These are phyloP conservation scores for Dioscorea alata DNA, from an alignment of 106 monocot genomes.

Conservation along the genomic window DNA sequence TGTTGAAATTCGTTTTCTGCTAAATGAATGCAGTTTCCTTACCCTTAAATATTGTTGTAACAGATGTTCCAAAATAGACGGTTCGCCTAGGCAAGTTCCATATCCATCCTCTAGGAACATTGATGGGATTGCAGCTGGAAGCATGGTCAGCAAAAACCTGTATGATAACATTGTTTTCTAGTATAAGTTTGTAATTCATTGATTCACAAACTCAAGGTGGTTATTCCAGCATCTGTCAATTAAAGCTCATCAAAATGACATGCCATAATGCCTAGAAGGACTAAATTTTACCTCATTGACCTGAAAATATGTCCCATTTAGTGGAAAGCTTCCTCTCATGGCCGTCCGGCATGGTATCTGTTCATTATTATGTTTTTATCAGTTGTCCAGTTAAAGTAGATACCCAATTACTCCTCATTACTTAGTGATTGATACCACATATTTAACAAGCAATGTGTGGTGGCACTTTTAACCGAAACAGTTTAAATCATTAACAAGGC, in stretches of 20 bases:
- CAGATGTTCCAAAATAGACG: conserved; percentile 71
- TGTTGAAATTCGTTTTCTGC: not conserved
- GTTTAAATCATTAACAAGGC: too few relatives aligned
- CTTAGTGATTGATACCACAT: too few relatives aligned
- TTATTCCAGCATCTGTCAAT: too few relatives aligned
- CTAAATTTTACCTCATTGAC: conserved; percentile 47
- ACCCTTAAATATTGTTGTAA: conserved; percentile 75
- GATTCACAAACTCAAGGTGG: not conserved
- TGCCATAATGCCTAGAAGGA: too few relatives aligned
- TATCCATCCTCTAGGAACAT: conserved; percentile 48
- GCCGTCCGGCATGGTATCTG: conserved; percentile 68
- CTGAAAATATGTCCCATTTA: conserved; percentile 64
- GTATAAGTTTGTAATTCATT: not conserved
- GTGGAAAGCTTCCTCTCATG: conserved; percentile 60
- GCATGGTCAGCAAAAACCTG: conserved; percentile 79
- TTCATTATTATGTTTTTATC: not conserved
- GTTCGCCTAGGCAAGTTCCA: conserved; percentile 73
- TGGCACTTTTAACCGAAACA: too few relatives aligned
- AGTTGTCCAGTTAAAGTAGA: too few relatives aligned
- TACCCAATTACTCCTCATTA: too few relatives aligned
- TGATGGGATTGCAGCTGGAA: conserved; percentile 42
- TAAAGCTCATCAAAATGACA: too few relatives aligned
- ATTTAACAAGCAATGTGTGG: too few relatives aligned
- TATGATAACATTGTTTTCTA: conserved; percentile 4
- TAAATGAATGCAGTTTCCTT: not conserved